These are phyloP conservation scores for Chlamydomonas schloesseri DNA, from an alignment of 139 green algal genomes.

Conservation along the genomic window DNA sequence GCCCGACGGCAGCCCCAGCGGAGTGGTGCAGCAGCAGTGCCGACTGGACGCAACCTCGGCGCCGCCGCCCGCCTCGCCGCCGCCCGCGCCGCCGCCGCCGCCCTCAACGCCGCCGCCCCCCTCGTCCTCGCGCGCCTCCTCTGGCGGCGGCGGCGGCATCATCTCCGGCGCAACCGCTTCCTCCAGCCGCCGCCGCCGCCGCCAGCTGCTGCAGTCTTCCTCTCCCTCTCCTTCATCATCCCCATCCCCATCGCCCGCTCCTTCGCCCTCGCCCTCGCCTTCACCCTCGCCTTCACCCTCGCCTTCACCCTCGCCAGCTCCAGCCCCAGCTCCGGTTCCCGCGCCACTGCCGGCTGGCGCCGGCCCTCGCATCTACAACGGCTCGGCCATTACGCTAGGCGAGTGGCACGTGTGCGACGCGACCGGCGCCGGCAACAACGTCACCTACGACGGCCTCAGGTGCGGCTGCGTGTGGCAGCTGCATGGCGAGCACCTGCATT, in stretches of 20 bases:
- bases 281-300: too few species aligned
- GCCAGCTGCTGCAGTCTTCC: neutral
- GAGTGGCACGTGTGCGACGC: neutral
- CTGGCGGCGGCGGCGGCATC: too few species aligned
- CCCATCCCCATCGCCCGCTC: too few species aligned
- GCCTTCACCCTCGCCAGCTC: too few species aligned
- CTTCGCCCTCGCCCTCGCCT: too few species aligned
- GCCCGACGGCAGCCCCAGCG: slow-evolving; percentile 10
- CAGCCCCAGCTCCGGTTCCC: too few species aligned
- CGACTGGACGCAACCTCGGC: neutral
- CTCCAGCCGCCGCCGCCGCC: neutral
- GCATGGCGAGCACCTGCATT: too few species aligned
- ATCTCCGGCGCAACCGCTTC: too few species aligned
- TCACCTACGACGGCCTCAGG: slow-evolving; percentile 5
- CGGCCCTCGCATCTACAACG: neutral
- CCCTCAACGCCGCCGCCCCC: neutral
- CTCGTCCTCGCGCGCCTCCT: too few species aligned
- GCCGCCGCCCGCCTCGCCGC: slow-evolving; percentile 14
- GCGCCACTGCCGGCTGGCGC: too few species aligned
- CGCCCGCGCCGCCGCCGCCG: neutral
- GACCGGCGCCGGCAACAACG: neutral
- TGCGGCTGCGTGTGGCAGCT: too few species aligned
- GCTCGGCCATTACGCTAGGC: neutral
- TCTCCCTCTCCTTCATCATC: neutral
- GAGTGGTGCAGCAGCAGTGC: slow-evolving; percentile 1